Conservation (phyloP, 2,329 filamentous ascomycete genomes). For the Tothia fuscella region DNA sequence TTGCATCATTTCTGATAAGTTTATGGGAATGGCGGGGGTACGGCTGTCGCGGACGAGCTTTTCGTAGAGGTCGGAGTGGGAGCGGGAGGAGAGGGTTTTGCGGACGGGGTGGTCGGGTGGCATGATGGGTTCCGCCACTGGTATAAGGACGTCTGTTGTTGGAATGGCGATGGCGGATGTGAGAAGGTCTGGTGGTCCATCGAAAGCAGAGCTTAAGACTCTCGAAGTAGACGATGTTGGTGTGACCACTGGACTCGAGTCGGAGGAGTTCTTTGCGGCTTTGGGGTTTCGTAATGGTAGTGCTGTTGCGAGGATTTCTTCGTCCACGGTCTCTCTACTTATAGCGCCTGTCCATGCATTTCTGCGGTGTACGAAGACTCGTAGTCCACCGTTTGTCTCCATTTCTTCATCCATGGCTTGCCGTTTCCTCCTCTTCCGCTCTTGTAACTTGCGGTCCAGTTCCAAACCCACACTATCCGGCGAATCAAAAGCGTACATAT, state of each 20-base stretch:
- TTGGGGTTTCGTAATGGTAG: no score
- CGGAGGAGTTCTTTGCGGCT: constrained; percentile 10
- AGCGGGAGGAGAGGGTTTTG: constrained; percentile 57
- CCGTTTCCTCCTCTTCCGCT: constrained; percentile 27
- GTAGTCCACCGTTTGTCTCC: constrained; percentile 67
- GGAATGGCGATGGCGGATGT: no score
- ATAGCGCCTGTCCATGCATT: constrained; percentile 79
- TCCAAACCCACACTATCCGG: constrained; percentile 32
- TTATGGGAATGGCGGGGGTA: constrained; percentile 79
- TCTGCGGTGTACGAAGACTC: constrained; percentile 64
- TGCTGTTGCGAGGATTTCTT: constrained; percentile 22
- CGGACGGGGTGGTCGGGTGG: constrained; percentile 66
- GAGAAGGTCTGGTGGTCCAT: constrained; percentile 1
- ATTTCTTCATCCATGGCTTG: constrained; percentile 30
- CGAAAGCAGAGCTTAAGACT: not conserved
- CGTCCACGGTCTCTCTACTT: constrained; percentile 31
- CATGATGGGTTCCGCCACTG: constrained; percentile 60
- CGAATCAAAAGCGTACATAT: constrained; percentile 25
- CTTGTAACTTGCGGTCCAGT: constrained; percentile 20
- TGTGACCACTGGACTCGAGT: not conserved
- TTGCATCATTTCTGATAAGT: constrained; percentile 66
- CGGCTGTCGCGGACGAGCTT: constrained; percentile 73
- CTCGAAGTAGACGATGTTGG: not conserved
- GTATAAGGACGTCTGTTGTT: constrained; percentile 40
- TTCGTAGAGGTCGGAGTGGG: constrained; percentile 76